These are phyloP conservation scores for Lippia alba DNA, from an alignment of 305 asterid species.

Conservation along the genomic window DNA sequence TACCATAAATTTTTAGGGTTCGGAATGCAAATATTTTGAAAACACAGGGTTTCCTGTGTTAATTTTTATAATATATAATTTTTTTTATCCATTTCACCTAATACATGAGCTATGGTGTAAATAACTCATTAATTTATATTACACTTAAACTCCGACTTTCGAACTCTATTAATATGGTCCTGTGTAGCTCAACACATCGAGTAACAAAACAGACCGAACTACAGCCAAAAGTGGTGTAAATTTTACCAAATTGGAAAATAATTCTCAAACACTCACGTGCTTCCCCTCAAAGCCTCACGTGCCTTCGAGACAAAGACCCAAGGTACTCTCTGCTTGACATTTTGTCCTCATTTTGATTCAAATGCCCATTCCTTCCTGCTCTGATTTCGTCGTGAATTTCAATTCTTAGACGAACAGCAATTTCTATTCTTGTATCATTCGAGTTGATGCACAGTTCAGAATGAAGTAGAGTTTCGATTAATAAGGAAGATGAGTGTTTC, in stretches of 20 bases:
- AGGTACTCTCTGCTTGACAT: background rate
- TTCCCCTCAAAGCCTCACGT: slow-evolving; percentile 37
- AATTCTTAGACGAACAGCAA: background rate
- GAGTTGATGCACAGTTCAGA: slow-evolving; percentile 16
- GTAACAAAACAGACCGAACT: too few species aligned
- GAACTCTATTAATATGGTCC: too few species aligned
- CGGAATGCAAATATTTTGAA: too few species aligned
- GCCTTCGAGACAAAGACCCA: slow-evolving; percentile 32
- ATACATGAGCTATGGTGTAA: too few species aligned
- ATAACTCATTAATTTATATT: too few species aligned
- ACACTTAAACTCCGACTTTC: too few species aligned
- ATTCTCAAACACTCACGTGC: slow-evolving; percentile 32
- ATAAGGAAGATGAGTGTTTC: slow-evolving; percentile 78
- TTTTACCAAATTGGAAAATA: background rate
- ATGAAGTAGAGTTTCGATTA: slow-evolving; percentile 35
- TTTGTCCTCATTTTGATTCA: slow-evolving; percentile 15
- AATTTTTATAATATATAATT: too few species aligned
- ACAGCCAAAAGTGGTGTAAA: too few species aligned
- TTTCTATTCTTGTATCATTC: slow-evolving; percentile 5
- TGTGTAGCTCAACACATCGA: too few species aligned
- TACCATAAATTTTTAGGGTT: too few species aligned
- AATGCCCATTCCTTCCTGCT: slow-evolving; percentile 13
- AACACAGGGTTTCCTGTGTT: too few species aligned
- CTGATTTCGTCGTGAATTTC: slow-evolving; percentile 10
- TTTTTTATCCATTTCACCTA: too few species aligned